Base-by-base conservation (phyloP, 345 rosid genomes). In the Moricandia moricandioides region DNA sequence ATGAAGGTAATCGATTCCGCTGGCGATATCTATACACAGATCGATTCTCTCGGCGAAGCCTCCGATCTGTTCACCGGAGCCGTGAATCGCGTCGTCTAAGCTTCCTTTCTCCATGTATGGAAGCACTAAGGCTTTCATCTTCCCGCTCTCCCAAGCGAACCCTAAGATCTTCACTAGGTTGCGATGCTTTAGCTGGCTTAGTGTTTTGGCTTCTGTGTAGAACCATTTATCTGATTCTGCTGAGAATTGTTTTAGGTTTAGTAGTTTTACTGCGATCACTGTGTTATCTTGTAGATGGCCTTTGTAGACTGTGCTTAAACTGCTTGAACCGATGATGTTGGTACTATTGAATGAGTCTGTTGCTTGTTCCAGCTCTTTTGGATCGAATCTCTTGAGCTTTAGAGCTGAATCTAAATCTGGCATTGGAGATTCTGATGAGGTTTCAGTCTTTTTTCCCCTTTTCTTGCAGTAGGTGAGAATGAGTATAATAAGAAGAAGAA, bases 131-230 rank as follows among this genome's bases (percentile, higher is more conserved):
- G 92, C 96, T 79, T 91, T 93, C 55, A 91, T 84, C 70, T 88
- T 93, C 4, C 81, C 55, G 9, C 94, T 87, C 76, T 93, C 90
- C 98, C 98, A 91, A 58, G 98, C 90, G 71, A 84, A 93, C 14
- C 98, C 97, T 64, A 93, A 57, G 33, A 93, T 86, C 64, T 86
- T 91, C 59, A 82, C 97, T 39, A 93, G 79, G 79, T 89, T 91
- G n/a, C 88, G 84, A 71, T 93, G 97, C 83, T 85, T 91, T 65
- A 93, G 61, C 47, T 81, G 84, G 77, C 88, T 83, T 73, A 91
- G 77, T 43, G 90, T 93, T 70, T 86, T 91, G 11, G 85, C 80
- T 82, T 93, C 98, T 67, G 86, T 84, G 76, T 87, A 78, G 86
- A 91, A 93, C 82, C 84, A 83, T 79, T 83, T 89, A 30, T 91